A percentile compares a stretch with the other conserved stretches of the same genome.
Evolutionary conservation across 371 early-diverging fungal genomes (phyloP).

Genomic region (Circinella umbellata): DNA sequence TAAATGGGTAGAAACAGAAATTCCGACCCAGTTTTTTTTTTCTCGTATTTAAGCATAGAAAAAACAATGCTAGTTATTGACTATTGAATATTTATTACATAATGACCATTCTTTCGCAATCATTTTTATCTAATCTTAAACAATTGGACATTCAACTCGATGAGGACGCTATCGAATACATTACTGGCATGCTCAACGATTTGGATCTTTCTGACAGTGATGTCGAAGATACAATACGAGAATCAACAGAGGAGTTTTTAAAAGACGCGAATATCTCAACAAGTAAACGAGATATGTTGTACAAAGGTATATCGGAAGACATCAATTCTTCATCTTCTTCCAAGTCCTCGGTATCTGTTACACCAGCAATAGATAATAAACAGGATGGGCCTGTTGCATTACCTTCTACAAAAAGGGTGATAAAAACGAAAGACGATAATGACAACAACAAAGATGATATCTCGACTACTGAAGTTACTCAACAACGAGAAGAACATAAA

Average conservation of each 20-base stretch:
- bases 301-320: slow-evolving; percentile 3
- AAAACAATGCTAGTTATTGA: background rate
- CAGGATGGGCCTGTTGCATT: background rate
- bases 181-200: slow-evolving; percentile 47
- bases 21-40: too few species aligned
- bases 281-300: background rate
- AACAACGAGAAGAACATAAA: background rate
- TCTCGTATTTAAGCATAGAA: too few species aligned
- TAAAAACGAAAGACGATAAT: background rate
- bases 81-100: background rate
- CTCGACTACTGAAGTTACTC: background rate
- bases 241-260: slow-evolving; percentile 70
- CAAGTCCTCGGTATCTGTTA: too few species aligned
- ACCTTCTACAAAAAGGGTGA: background rate
- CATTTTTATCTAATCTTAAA: background rate
- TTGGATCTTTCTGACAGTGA: slow-evolving; percentile 33
- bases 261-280: slow-evolving; percentile 59
- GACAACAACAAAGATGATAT: background rate
- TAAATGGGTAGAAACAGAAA: too few species aligned
- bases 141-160: slow-evolving; percentile 42
- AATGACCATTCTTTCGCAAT: slow-evolving; percentile 1
- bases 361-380: background rate
- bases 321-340: background rate
- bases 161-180: slow-evolving; percentile 52
- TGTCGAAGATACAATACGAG: slow-evolving; percentile 47